Percentiles rank a stretch among this genome's conserved stretches.
Evolutionary conservation across 2,329 filamentous ascomycete genomes (phyloP).

Genomic region (Zopfia rhizophila): DNA sequence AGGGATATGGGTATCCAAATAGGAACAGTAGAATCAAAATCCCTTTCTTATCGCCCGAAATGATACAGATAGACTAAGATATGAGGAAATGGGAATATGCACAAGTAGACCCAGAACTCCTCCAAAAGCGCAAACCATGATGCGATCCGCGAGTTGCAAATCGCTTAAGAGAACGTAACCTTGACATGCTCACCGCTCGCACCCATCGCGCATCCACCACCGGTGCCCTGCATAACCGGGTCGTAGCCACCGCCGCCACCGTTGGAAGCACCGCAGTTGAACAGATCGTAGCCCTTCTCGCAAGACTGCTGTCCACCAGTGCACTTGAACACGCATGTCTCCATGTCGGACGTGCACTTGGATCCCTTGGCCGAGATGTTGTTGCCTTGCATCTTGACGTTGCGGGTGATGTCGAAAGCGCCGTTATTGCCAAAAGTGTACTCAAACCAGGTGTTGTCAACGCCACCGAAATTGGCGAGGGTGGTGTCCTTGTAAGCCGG

Average conservation of each 20-base stretch:
- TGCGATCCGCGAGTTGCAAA: too few relatives aligned
- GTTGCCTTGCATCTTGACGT: slow-evolving; percentile 58
- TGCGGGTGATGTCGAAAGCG: slow-evolving; percentile 56
- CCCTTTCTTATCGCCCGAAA: too few relatives aligned
- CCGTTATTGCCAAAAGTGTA: slow-evolving; percentile 52
- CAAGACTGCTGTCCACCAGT: slow-evolving; percentile 44
- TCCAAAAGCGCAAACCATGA: too few relatives aligned
- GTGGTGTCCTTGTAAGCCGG: slow-evolving; percentile 48
- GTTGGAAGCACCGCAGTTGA: slow-evolving; percentile 43
- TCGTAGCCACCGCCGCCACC: slow-evolving; percentile 43
- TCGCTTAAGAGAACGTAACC: slow-evolving; percentile 34
- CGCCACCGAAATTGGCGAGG: slow-evolving; percentile 50
- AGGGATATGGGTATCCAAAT: too few relatives aligned
- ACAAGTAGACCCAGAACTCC: too few relatives aligned
- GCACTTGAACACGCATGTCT: slow-evolving; percentile 58
- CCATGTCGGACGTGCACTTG: slow-evolving; percentile 56
- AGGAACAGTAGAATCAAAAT: too few relatives aligned
- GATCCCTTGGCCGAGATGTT: slow-evolving; percentile 50
- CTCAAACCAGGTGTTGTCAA: slow-evolving; percentile 59
- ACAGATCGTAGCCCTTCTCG: slow-evolving; percentile 51
- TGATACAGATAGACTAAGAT: too few relatives aligned
- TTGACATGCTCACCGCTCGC: slow-evolving; percentile 36
- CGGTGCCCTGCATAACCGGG: slow-evolving; percentile 33
- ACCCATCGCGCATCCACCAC: slow-evolving; percentile 47
- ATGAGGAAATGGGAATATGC: too few relatives aligned